phyloP scores from a whole-genome alignment of 345 rosid genomes.

The Dipteronia dyeriana region DNA sequence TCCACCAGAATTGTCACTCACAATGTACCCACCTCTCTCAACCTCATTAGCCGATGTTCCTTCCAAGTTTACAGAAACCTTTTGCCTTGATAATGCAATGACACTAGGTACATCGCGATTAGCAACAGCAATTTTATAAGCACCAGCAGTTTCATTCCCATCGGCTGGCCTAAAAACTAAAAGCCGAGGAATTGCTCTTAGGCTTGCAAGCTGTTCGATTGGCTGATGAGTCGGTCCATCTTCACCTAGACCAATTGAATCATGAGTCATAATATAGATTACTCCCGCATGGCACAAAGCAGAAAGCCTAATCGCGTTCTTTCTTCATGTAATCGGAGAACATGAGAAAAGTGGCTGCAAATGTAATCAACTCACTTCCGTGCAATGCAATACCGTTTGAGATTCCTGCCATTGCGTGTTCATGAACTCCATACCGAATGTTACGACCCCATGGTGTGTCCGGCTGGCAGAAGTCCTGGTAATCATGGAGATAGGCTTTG shows the following conservation, averaged over 20 bases:
- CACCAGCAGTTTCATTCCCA: conserved; percentile 44
- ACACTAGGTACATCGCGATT: conserved; percentile 31
- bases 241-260: conserved; percentile 45
- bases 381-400: conserved; percentile 45
- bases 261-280: conserved; percentile 40
- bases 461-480: conserved; percentile 25
- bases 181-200: conserved; percentile 35
- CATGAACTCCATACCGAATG: conserved; percentile 36
- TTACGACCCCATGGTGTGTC: conserved; percentile 28
- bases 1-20: conserved; percentile 30
- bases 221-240: conserved; percentile 51
- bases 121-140: conserved; percentile 28
- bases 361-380: conserved; percentile 31
- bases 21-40: conserved; percentile 34
- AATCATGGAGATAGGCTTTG: conserved; percentile 29
- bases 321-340: conserved; percentile 45
- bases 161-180: conserved; percentile 42
- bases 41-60: conserved; percentile 30
- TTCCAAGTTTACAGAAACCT: conserved; percentile 26
- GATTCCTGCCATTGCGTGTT: conserved; percentile 45
- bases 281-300: conserved; percentile 43
- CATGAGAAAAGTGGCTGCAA: conserved; percentile 36
- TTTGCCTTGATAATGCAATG: conserved; percentile 37
- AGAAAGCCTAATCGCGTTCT: conserved; percentile 32
- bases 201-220: conserved; percentile 39